Percentiles rank a stretch among this genome's conserved stretches.
Conservation (phyloP, 768 basidiomycete genomes). For the Mycena albidolilacea region DNA sequence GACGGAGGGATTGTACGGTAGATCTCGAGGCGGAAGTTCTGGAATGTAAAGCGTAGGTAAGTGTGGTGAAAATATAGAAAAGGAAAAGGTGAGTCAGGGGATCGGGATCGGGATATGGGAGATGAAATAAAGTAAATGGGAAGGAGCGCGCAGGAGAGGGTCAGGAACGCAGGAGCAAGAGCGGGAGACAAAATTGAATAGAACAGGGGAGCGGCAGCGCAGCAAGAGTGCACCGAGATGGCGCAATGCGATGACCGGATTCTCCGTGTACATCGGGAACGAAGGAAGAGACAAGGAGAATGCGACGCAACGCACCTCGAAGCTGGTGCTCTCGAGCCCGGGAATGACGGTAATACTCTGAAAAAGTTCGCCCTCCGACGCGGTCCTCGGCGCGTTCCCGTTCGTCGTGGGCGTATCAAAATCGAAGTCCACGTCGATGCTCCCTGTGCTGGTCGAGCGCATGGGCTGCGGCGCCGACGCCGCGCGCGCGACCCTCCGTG, state of each 20-base stretch:
- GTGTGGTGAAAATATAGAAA: not conserved
- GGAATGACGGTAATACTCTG: conserved; percentile 39
- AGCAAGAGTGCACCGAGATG: conserved; percentile 1
- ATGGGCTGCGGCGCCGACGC: conserved; percentile 4
- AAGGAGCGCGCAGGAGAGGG: not conserved
- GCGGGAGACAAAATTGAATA: too few relatives aligned
- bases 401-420: not conserved
- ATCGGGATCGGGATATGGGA: too few relatives aligned
- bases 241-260: not conserved
- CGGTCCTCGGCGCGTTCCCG: not conserved
- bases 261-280: not conserved
- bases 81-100: not conserved
- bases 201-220: not conserved
- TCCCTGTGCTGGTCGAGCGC: not conserved
- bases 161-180: too few relatives aligned
- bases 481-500: conserved; percentile 30
- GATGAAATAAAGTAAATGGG: not conserved
- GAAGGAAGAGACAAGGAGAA: not conserved
- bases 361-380: conserved; percentile 33
- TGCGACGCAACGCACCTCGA: conserved; percentile 32
- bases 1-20: conserved; percentile 36
- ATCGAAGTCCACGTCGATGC: not conserved
- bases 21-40: conserved; percentile 39
- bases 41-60: not conserved
- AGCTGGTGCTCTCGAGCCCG: conserved; percentile 32